Conservation (phyloP, 495 filamentous ascomycete species). For the Hypomontagnella monticulosa region DNA sequence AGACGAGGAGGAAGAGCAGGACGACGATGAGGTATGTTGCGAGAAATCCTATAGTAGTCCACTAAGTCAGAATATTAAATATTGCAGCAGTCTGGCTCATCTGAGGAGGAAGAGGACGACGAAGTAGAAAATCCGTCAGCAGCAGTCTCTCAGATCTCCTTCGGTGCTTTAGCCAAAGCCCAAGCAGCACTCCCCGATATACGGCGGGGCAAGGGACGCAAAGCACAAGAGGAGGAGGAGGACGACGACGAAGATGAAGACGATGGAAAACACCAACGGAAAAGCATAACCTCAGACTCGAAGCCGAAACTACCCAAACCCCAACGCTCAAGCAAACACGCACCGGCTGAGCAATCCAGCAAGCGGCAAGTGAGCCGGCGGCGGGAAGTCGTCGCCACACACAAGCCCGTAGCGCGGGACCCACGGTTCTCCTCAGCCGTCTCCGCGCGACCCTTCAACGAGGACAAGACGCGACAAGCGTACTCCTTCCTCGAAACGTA, state of each 20-base stretch:
- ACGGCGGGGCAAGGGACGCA: conserved; percentile 46
- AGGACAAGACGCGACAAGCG: conserved; percentile 66
- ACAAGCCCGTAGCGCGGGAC: conserved; percentile 71
- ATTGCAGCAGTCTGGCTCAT: conserved; percentile 24
- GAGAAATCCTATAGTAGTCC: neutral
- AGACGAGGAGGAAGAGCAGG: conserved; percentile 23
- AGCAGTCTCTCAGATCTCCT: conserved; percentile 69
- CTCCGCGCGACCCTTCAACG: conserved; percentile 49
- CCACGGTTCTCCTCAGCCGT: conserved; percentile 83
- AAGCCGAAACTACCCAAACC: conserved; percentile 40
- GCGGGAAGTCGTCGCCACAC: conserved; percentile 70
- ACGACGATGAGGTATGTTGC: conserved; percentile 18
- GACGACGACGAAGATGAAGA: conserved; percentile 29
- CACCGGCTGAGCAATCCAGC: conserved; percentile 80
- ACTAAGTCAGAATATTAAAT: neutral
- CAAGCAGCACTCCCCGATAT: conserved; percentile 67
- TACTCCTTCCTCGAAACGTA: conserved; percentile 92
- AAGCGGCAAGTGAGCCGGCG: conserved; percentile 83
- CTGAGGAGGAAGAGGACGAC: conserved; percentile 42
- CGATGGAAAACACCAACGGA: conserved; percentile 20
- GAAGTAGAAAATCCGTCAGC: conserved; percentile 53
- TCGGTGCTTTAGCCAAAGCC: conserved; percentile 87
- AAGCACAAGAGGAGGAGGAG: conserved; percentile 37
- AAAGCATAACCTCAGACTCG: conserved; percentile 37
- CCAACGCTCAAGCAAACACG: conserved; percentile 81